Base-by-base conservation (phyloP, 2,329 filamentous ascomycete species). In the Ophiostoma piceae region DNA sequence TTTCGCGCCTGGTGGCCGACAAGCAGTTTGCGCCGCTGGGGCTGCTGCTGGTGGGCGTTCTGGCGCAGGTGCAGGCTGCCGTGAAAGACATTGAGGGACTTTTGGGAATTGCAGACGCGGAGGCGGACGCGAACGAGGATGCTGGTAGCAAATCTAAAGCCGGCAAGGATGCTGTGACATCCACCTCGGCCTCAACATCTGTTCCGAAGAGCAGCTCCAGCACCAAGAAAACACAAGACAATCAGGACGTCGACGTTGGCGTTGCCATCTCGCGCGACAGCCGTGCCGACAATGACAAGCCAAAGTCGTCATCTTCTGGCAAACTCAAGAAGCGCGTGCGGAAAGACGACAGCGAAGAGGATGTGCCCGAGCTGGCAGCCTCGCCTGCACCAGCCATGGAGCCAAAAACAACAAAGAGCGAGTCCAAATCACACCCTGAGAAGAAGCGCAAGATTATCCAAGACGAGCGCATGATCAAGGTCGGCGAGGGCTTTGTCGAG, bases 21-120 rank as follows among this genome's bases (percentile, higher is more conserved):
- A 86, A 84, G 43, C 91, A 92, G 75, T 91, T 91, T 77, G 87
- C 91, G 2, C 82, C 87, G 3, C 82, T 94, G 2, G 92, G 91
- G 3, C 80, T 92, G 26, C 83, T 91, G 72, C 82, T 94, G 11
- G 77, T 94, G 65, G 87, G 85, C 26, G 79, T 86, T 1, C 79
- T 94, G 71, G 88, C 88, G 3, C 85, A 86, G 72, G 47, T 14
- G 51, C 60, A 26, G 6, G 5, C n/a, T 39, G 32, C 43, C 14
- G n/a, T 41, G 11, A 39, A 29, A 57, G 68, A 32, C 41, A 32
- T n/a, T 51, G 39, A 37, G 64, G 43, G 22, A 3, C 1, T 32
- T 9, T 1, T 54, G 41, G 66, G 66, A 2, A 51, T 29, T 3
- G 41, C 66, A 4, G 35, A 22, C 6, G 16, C 19, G 2, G 35